Conservation (phyloP, 768 basidiomycete species). For the Mycena leptocephala region DNA sequence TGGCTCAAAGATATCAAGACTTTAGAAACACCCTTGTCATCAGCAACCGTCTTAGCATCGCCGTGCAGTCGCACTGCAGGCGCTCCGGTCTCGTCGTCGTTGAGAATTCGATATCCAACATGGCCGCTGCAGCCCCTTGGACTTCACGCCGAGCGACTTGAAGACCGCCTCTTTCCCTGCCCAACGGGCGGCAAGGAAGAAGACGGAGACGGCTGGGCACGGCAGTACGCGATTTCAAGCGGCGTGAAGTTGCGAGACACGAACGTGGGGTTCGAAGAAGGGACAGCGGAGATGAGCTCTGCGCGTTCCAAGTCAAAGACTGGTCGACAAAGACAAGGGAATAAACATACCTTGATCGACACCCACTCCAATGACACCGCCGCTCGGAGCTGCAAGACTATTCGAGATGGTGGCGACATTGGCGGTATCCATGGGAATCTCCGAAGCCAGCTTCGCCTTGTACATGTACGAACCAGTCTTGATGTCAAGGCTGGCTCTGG, state of each 20-base stretch:
- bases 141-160: conserved; percentile 93
- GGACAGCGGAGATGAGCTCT: conserved; percentile 95
- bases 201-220: conserved; percentile 84
- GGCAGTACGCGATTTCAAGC: conserved; percentile 90
- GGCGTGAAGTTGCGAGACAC: conserved; percentile 94
- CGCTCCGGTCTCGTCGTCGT: conserved; percentile 78
- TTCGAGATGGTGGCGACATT: conserved; percentile 80
- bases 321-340: not conserved
- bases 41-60: conserved; percentile 84
- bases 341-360: conserved; percentile 84
- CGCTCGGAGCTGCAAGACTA: conserved; percentile 56
- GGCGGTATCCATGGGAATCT: conserved; percentile 68
- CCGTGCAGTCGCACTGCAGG: conserved; percentile 87
- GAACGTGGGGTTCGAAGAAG: conserved; percentile 91
- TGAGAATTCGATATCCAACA: conserved; percentile 98
- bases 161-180: conserved; percentile 97
- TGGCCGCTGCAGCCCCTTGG: conserved; percentile 93
- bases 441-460: conserved; percentile 72
- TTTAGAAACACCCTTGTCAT: conserved; percentile 78
- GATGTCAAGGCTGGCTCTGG: conserved; percentile 84
- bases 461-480: conserved; percentile 93
- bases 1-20: conserved; percentile 93
- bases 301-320: conserved; percentile 24
- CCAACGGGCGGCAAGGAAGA: conserved; percentile 99
- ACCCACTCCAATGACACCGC: conserved; percentile 81